A percentile compares a stretch with the other conserved stretches of the same genome.
These are phyloP conservation scores for Platismatia glauca DNA, from an alignment of 495 filamentous ascomycete species.

Conservation along the genomic window DNA sequence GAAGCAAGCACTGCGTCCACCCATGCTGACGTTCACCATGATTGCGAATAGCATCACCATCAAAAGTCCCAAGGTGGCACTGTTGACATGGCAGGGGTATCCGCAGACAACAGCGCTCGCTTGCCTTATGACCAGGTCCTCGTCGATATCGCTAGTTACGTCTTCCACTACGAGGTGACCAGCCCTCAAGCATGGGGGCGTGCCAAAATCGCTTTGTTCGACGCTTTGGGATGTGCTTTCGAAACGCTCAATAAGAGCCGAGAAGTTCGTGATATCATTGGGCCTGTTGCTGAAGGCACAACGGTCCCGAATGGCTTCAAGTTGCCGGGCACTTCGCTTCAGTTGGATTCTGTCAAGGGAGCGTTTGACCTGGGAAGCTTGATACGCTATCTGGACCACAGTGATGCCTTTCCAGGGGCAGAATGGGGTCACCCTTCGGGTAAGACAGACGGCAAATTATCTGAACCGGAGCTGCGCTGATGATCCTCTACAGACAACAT, in stretches of 20 bases:
- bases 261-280: constrained; percentile 25
- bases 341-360: constrained; percentile 33
- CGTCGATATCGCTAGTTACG: constrained; percentile 26
- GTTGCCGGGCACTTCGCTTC: constrained; percentile 32
- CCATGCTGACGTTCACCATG: too few relatives aligned
- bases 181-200: constrained; percentile 18
- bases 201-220: constrained; percentile 31
- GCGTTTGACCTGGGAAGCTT: constrained; percentile 36
- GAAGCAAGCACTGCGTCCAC: too few relatives aligned
- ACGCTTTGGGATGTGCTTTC: constrained; percentile 34
- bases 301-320: constrained; percentile 30
- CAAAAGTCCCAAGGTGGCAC: too few relatives aligned
- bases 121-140: constrained; percentile 24
- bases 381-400: constrained; percentile 41
- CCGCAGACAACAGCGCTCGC: background rate
- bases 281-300: constrained; percentile 23
- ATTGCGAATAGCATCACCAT: too few relatives aligned
- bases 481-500: constrained; percentile 35
- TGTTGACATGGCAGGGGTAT: too few relatives aligned
- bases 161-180: constrained; percentile 23
- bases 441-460: constrained; percentile 11
- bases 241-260: constrained; percentile 26
- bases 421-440: constrained; percentile 42
- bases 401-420: constrained; percentile 35
- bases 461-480: too few relatives aligned